Base-by-base conservation (phyloP, 495 filamentous ascomycete genomes). In the Platismatia glauca region DNA sequence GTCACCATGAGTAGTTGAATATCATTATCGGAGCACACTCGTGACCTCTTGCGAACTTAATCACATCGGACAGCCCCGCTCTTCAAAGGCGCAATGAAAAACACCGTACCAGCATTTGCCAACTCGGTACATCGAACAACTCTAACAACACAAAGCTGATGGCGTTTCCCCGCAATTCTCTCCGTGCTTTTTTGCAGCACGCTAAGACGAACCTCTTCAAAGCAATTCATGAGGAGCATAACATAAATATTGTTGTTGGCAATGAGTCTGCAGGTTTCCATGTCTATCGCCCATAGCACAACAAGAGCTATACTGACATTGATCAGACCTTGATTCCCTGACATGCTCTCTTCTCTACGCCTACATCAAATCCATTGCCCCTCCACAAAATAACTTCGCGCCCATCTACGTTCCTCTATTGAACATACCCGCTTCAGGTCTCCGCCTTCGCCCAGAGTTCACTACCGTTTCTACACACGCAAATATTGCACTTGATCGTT, bases 321-420 rank as follows among this genome's bases (percentile, higher is more conserved):
- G 75, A 31, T 72, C 74, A 82, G 94, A 98, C 71, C 86, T 98
- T 69, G 94, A 98, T 75, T 96, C 95, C 16, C 82, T 97, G 60
- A 88, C 89, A 73, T 89, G 84, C 41, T 83, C 92, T 20, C 75
- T 97, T n/a, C 72, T 95, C 52, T 89, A 89, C 55, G 87, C 93
- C 50, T 97, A 96, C 75, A 81, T 95, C 62, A 84, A 85, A 61
- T 84, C 81, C 50, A 73, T 79, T 68, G 70, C 71, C 52, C 77
- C 78, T 59, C 68, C 75, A 7, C 73, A 74, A 29, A 73, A 71
- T 33, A 74, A 74, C 67, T 76, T 72, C 64, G 73, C 72, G 58
- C 74, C 66, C 66, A 75, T 87, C n/a, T 86, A 93, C 73, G 81
- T 96, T 39, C 94, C 94, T 0, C 72, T 98, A 11, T 81, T 88